Conservation (phyloP, 352 stramenopile genomes). For the Pythium apleroticum region DNA sequence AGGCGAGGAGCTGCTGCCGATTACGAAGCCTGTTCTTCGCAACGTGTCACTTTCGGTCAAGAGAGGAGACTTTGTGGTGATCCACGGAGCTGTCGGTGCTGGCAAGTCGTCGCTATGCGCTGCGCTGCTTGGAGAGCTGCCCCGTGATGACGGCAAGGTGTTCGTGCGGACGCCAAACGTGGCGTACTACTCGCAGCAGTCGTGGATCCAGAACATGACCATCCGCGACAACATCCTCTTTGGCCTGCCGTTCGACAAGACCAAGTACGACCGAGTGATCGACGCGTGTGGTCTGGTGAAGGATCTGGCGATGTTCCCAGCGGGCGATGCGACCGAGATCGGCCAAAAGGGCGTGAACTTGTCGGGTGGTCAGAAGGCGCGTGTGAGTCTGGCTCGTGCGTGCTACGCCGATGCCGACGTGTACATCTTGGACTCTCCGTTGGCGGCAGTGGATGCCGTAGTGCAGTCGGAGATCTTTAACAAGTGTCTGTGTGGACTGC, state of each 20-base stretch:
- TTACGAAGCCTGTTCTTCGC: too few relatives aligned
- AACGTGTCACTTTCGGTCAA: slow-evolving; percentile 17
- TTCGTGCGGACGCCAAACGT: slow-evolving; percentile 41
- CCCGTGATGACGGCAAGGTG: slow-evolving; percentile 40
- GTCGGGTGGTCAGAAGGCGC: slow-evolving; percentile 91
- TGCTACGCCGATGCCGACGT: slow-evolving; percentile 65
- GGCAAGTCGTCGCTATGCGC: slow-evolving; percentile 63
- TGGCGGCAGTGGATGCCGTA: slow-evolving; percentile 93
- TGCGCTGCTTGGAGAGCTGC: slow-evolving; percentile 83
- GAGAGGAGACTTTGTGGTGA: slow-evolving; percentile 48
- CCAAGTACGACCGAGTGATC: slow-evolving; percentile 61
- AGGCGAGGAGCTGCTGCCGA: too few relatives aligned
- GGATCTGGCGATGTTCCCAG: slow-evolving; percentile 83
- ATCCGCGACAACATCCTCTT: slow-evolving; percentile 91
- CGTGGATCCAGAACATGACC: slow-evolving; percentile 78
- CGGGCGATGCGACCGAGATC: slow-evolving; percentile 93
- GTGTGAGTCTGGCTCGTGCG: slow-evolving; percentile 61
- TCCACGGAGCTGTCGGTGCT: slow-evolving; percentile 46
- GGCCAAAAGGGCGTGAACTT: slow-evolving; percentile 95
- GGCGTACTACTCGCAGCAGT: slow-evolving; percentile 75
- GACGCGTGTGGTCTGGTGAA: slow-evolving; percentile 77
- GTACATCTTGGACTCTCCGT: slow-evolving; percentile 91
- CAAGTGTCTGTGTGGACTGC: slow-evolving; percentile 38
- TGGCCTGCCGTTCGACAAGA: slow-evolving; percentile 42
- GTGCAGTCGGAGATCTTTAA: slow-evolving; percentile 89